A percentile compares a stretch with the other conserved stretches of the same genome.
phyloP scores from a whole-genome alignment of 2,329 filamentous ascomycete genomes.

The Gremmenia infestans region DNA sequence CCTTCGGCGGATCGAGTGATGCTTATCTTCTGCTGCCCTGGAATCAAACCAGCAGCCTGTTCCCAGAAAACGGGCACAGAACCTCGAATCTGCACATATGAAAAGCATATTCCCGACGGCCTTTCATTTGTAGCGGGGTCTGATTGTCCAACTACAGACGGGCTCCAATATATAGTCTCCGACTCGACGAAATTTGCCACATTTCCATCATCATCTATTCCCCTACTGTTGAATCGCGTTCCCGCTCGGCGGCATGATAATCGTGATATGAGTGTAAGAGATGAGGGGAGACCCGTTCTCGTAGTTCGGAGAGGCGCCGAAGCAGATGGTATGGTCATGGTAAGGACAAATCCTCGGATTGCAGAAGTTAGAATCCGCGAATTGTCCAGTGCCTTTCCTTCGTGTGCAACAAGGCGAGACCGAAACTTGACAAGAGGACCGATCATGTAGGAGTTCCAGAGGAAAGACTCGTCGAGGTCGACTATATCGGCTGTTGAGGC shows the following conservation, averaged over 20 bases:
- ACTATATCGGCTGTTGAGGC: constrained; percentile 81
- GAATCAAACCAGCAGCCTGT: constrained; percentile 79
- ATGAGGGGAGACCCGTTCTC: constrained; percentile 70
- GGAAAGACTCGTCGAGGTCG: constrained; percentile 83
- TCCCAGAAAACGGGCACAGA: constrained; percentile 98
- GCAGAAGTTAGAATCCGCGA: constrained; percentile 89
- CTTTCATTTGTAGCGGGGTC: constrained; percentile 21
- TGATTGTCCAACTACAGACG: constrained; percentile 38
- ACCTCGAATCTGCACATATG: constrained; percentile 87
- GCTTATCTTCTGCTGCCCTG: constrained; percentile 90
- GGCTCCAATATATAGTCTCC: constrained; percentile 86
- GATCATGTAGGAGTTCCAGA: constrained; percentile 99
- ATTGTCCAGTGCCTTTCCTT: constrained; percentile 74
- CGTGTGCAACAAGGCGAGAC: constrained; percentile 68
- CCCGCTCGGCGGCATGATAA: constrained; percentile 87
- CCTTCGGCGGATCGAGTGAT: constrained; percentile 85
- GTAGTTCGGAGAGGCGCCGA: constrained; percentile 64
- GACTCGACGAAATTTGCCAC: constrained; percentile 99
- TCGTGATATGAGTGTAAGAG: constrained; percentile 83
- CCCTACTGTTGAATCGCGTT: constrained; percentile 93
- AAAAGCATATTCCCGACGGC: constrained; percentile 66
- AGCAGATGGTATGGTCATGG: constrained; percentile 75
- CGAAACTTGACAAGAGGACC: constrained; percentile 86
- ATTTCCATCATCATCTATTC: constrained; percentile 95
- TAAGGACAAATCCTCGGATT: constrained; percentile 87